Base-by-base conservation (phyloP, 23 red algal genomes). In the Gracilaria domingensis region DNA sequence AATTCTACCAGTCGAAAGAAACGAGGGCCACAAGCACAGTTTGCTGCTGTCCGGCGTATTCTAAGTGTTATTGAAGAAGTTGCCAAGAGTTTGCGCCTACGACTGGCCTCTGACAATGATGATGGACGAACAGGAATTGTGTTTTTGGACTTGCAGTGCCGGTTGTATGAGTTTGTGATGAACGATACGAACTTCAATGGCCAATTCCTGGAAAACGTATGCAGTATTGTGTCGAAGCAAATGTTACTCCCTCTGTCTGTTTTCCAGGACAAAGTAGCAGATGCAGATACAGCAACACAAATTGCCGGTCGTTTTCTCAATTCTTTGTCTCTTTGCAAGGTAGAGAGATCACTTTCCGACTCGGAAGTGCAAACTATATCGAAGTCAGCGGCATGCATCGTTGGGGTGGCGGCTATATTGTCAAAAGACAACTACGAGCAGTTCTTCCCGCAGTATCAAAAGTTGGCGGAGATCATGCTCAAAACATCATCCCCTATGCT, bases 121-220 rank as follows among this genome's bases (percentile, higher is more conserved):
- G 67, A 79, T 37, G 67, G 50, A 39, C 39, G 70, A 50, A 49
- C 49, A 0, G 60, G 60, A 3, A 39, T 89, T 14, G 71, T 89
- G 13, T 89, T 89, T 44, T 25, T 89, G 55, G 85, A 89, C 58
- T 79, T 80, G 51, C 85, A 79, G 7, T 66, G 67, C 56, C 85
- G 85, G 17, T 44, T 89, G 24, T 89, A 89, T 50, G 85, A 89
- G 59, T 89, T 89, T 79, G 85, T 39, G 0, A 8, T 89, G 32
- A 55, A 39, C 26, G 58, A 45, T 20, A 38, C 40, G 50, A 17
- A 20, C 7, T 42, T 14, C 13, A 45, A 60, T 44, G 67, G 37
- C 23, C 85, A 34, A 62, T 78, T 89, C 55, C 35, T 89, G 30
- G 24, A 37, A 47, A 25, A 89, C 7, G 49, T 89, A 24, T 62